Evolutionary conservation across 164 flowering plant species (phyloP).

Genomic region (Protea cynaroides): DNA sequence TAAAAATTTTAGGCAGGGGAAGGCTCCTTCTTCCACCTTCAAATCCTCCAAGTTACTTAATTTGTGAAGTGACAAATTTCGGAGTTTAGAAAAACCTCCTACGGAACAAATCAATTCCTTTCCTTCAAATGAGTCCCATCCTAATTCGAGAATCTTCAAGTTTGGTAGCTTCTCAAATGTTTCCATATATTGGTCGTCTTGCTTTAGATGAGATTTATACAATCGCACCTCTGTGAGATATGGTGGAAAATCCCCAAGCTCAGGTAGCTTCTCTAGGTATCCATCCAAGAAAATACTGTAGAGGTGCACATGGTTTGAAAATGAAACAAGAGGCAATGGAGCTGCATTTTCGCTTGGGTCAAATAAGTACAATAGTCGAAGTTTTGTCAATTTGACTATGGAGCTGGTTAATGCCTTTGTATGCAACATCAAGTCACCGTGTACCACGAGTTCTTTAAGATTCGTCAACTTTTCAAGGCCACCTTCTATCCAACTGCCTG

Average conservation of each 20-base stretch:
- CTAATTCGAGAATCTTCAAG: conserved; percentile 4
- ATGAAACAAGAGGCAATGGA: background rate
- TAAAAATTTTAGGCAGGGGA: too few species aligned
- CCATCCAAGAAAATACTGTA: conserved; percentile 2
- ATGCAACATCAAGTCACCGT: background rate
- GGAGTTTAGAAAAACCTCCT: too few species aligned
- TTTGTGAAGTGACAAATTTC: too few species aligned
- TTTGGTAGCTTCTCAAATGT: conserved; percentile 8
- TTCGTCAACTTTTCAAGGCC: conserved; percentile 7
- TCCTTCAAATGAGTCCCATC: too few species aligned
- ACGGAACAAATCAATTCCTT: too few species aligned
- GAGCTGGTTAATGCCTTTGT: background rate
- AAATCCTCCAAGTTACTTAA: too few species aligned
- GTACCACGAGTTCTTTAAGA: conserved; percentile 2
- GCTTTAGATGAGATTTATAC: background rate
- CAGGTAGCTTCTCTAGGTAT: background rate
- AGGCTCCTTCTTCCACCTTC: too few species aligned
- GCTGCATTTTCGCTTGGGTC: background rate
- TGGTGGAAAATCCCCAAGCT: background rate
- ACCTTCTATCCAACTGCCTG: background rate
- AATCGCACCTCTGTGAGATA: conserved; percentile 3
- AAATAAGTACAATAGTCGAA: background rate
- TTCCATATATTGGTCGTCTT: conserved; percentile 6
- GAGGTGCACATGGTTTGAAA: background rate
- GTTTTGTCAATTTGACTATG: background rate